Base-by-base conservation (phyloP, 768 basidiomycete genomes). In the Hygrocybe punicea region DNA sequence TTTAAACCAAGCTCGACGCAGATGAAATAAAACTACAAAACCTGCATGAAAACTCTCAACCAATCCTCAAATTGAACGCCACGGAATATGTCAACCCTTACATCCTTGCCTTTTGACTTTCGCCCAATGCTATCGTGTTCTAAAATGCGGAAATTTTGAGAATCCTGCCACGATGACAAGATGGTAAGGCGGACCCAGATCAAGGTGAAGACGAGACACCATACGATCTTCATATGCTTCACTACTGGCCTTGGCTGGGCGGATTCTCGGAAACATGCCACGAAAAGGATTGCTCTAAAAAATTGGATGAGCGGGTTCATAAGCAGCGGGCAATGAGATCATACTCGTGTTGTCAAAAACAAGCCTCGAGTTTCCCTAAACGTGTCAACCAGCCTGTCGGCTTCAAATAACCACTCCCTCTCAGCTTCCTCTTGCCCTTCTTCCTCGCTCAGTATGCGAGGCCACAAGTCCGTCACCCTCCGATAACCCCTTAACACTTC, bases 361-460 rank as follows among this genome's bases (percentile, higher is more conserved):
- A 98, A 67, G 59, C 85, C 83, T 59, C 86, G 81, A 1, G 94
- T 94, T 73, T 93, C 87, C 52, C 96, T 77, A 73, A 94, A 98
- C 68, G 83, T 86, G 58, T 97, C 94, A 3, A 97, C 81, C 46
- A 99, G 76, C 62, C 84, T 87, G 66, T 92, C 91, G 0, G 93
- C 92, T 63, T 92, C 86, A 25, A 86, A 66, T 61, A 96, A 73
- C 89, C 94, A 98, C 62, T 87, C 82, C 51, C 82, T 77, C 56
- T 82, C 76, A 4, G 84, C 81, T 13, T 81, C 81, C 1, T 73
- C 71, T 19, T 81, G 76, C 2, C 77, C 78, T 3, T 65, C 67
- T 2, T 51, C 56, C 8, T 47, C 61, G 23, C 57, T 53, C 36
- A 81, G 68, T 78, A 85, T 82, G 14, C 62, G 74, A 4, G 74